Base-by-base conservation (phyloP, 2,329 filamentous ascomycete species). In the Epichloe amarillans region DNA sequence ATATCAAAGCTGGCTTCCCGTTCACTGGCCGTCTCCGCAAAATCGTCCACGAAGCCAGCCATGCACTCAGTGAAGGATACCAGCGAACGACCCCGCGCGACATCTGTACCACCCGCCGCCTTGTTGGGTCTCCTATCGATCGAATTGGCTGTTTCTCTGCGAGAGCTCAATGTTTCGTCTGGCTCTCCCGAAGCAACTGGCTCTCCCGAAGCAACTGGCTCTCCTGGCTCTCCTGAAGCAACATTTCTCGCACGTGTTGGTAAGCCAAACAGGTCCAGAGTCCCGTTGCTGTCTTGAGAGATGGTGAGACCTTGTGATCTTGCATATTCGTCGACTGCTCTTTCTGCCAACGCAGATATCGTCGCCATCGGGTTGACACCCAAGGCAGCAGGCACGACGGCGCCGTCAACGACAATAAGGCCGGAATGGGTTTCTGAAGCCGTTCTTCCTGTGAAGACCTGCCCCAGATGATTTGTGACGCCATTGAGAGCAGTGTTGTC, bases 281-380 rank as follows among this genome's bases (percentile, higher is more conserved):
- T 59, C 1, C 66, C 70, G 52, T 76, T 77, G 23, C 65, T 66
- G 21, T 70, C 64, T 2, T 65, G 62, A 52, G 73, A 69, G 48
- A 82, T 73, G 5, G 51, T 54, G 11, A 81, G 66, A 0, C 58
- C 57, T 6, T 68, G 58, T 8, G 66, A 64, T 48, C 64, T 55
- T 2, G 73, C 69, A 47, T 76, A 75, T 5, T 70, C 61, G 48
- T 78, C 74, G 6, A 84, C 72, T 0, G 77, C 76, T 10, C 83
- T 70, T 64, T 86, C 83, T 0, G 83, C 81, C 19, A 87, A 71
- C 3, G 83, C 82, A 0, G 81, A 76, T 55, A 86, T 86, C 1
- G 82, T 86, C 1, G 82, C 83, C 49, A 84, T 74, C 0, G 83
- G 82, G 58, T 86, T 86, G 3, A 80, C 79, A 14, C 81, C 75